These are phyloP conservation scores for Cryphonectria radicalis DNA, from an alignment of 2,329 filamentous ascomycete genomes.

Conservation along the genomic window DNA sequence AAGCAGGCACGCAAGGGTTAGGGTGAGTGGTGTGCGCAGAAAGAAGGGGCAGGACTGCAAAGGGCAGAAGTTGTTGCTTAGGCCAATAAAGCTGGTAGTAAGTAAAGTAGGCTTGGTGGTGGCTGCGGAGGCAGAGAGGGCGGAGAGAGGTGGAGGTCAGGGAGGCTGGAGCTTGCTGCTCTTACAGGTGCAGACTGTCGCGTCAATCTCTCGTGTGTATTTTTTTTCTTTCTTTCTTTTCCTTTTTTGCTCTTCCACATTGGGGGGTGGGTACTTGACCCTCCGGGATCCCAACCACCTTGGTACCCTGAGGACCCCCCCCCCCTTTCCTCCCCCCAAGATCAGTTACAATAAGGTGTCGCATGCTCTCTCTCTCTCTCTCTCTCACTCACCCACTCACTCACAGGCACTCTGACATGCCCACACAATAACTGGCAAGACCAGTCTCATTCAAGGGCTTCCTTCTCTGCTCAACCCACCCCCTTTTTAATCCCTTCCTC, in stretches of 20 bases:
- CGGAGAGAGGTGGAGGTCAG: not conserved
- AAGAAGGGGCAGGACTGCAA: not conserved
- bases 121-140: slow-evolving; percentile 8
- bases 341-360: slow-evolving; percentile 2
- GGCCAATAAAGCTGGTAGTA: not conserved
- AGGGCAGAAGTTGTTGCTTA: not conserved
- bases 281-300: slow-evolving; percentile 6
- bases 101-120: no score
- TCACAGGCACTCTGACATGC: not conserved
- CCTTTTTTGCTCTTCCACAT: not conserved
- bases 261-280: slow-evolving; percentile 9
- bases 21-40: not conserved
- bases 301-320: not conserved
- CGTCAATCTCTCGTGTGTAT: not conserved
- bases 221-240: slow-evolving; percentile 4
- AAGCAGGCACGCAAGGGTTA: slow-evolving; percentile 1
- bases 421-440: not conserved
- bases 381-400: not conserved
- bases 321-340: not conserved
- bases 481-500: not conserved
- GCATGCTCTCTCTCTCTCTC: not conserved
- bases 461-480: not conserved
- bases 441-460: slow-evolving; percentile 2
- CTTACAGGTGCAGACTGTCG: slow-evolving; percentile 1
- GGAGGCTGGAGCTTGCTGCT: slow-evolving; percentile 7